Conservation (phyloP, 208 protist genomes). For the Acanthamoeba triangularis region DNA sequence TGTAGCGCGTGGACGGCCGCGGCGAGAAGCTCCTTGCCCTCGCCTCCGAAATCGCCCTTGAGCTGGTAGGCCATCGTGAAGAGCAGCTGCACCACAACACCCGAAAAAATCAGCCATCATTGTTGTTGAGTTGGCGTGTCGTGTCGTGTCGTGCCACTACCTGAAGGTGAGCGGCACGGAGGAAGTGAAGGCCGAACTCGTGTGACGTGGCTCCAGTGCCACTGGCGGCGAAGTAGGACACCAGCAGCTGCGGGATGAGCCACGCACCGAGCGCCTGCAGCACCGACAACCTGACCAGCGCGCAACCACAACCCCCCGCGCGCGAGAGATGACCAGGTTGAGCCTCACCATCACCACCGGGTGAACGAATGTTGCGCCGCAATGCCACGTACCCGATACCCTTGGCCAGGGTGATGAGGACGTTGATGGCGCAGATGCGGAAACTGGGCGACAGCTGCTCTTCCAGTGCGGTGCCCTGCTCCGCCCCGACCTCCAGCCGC, state of each 20-base stretch:
- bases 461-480: background rate
- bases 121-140: too few species aligned
- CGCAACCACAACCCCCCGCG: background rate
- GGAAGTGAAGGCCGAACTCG: conserved; percentile 13
- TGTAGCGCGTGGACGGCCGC: background rate
- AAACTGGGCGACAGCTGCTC: conserved; percentile 3
- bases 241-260: conserved; percentile 35
- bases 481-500: background rate
- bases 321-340: too few species aligned
- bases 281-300: background rate
- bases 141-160: background rate
- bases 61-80: conserved; percentile 41
- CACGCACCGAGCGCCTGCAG: conserved; percentile 29
- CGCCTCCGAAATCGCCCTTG: background rate
- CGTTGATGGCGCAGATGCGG: conserved; percentile 52
- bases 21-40: conserved; percentile 3
- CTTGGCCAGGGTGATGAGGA: conserved; percentile 54
- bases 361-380: background rate
- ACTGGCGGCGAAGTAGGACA: background rate
- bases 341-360: background rate
- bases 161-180: conserved; percentile 24
- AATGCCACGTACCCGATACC: background rate
- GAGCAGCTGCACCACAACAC: background rate
- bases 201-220: background rate
- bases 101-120: background rate